Evolutionary conservation across 352 stramenopile genomes (phyloP), one percentile per base, ranked within the genome.

Genomic region (Thraustotheca clavata): DNA sequence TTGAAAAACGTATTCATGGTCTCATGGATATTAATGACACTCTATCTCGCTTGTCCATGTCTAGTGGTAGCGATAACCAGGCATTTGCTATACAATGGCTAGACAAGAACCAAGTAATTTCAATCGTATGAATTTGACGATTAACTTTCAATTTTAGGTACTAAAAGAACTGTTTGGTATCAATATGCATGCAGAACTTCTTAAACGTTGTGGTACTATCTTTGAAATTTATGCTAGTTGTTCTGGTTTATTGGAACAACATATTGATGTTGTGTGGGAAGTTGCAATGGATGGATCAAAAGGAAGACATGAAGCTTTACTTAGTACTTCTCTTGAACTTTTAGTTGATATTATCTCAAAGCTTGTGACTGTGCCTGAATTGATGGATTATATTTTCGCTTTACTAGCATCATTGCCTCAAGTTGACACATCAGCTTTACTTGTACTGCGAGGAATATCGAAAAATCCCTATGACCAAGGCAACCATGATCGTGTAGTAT

Each of bases 1-100:
- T 92, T 22, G 83, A 90, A 50, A 89, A 88, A 39, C 75, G 80
- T 1, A 87, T 92, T 33, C 79, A 86, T 36, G 80, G 80, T 0
- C 70, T 92, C 16, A 75, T 79, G 2, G 83, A 92, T 43, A 79
- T 90, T 32, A 73, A 83, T 4, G 67, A 74, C 4, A 49, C 77
- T 7, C 61, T 82, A 7, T 80, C 71, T 7, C 63, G 68, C 8
- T 47, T 81, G 26, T 80, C 68, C 80, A 80, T 41, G 39, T 74
- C 31, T 59, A 73, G n/a, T n/a, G n/a, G n/a, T n/a, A n/a, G n/a
- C n/a, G n/a, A n/a, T n/a, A n/a, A n/a, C n/a, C n/a, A n/a, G n/a
- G n/a, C n/a, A n/a, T n/a, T 47, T 62, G 78, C 26, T 2, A 60
- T 80, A 1, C 55, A 69, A 8, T 89, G 80, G 83, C 75, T 90